phyloP scores from a whole-genome alignment of 108 stramenopile species.

The Pseudonitzschia multistriata region DNA sequence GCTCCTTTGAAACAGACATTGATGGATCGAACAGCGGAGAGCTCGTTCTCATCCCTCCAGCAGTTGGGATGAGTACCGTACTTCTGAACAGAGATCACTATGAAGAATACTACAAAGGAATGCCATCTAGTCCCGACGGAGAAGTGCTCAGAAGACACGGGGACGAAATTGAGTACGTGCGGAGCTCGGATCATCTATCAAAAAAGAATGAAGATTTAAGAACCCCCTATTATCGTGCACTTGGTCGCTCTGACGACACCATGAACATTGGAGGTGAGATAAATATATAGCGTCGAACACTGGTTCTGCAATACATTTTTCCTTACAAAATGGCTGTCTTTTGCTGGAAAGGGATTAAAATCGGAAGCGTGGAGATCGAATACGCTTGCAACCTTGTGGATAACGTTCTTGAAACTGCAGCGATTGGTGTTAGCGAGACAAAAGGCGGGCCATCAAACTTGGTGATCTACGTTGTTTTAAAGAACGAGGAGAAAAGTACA shows the following conservation, averaged over 20 bases:
- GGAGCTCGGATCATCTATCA: constrained; percentile 16
- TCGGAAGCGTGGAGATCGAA: constrained; percentile 41
- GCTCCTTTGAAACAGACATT: constrained; percentile 6
- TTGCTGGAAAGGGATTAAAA: constrained; percentile 25
- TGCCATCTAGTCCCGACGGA: constrained; percentile 30
- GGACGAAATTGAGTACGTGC: constrained; percentile 33
- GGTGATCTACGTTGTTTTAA: constrained; percentile 33
- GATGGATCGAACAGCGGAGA: constrained; percentile 29
- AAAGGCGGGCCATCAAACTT: constrained; percentile 34
- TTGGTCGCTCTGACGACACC: constrained; percentile 42
- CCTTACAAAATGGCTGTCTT: background rate
- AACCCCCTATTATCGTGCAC: constrained; percentile 37
- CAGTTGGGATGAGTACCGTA: constrained; percentile 29
- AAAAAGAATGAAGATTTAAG: background rate
- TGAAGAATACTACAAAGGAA: constrained; percentile 33
- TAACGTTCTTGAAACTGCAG: constrained; percentile 36
- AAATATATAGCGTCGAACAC: background rate
- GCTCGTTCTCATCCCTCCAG: constrained; percentile 32
- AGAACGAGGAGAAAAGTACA: background rate
- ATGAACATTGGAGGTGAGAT: constrained; percentile 39
- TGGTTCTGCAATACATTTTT: background rate
- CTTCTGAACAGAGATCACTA: constrained; percentile 36
- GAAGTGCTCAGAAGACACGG: constrained; percentile 40
- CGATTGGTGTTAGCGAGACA: constrained; percentile 34
- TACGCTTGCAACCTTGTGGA: constrained; percentile 33